Percentiles rank a stretch among this genome's conserved stretches.
phyloP scores from a whole-genome alignment of 2,329 filamentous ascomycete species.

The Stromatinia cepivora region DNA sequence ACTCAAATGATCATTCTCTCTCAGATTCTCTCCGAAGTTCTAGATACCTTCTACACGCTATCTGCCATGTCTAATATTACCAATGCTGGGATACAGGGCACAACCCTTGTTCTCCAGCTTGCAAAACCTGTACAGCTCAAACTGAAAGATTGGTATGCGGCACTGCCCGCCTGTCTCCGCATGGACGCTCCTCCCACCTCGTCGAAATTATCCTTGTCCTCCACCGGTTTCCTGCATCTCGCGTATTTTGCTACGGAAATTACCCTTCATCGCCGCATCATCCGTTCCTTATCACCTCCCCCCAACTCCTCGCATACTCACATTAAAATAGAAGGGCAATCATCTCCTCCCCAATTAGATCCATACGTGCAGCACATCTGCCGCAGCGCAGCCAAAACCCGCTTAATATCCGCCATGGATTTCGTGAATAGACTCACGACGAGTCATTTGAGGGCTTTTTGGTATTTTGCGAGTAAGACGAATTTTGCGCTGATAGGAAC shows the following conservation, averaged over 20 bases:
- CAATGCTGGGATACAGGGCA: conserved; percentile 67
- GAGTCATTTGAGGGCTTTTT: conserved; percentile 84
- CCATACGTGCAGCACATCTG: conserved; percentile 89
- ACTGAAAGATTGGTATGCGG: conserved; percentile 78
- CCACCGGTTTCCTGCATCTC: conserved; percentile 78
- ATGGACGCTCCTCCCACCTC: conserved; percentile 61
- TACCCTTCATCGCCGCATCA: conserved; percentile 85
- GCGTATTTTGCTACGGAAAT: conserved; percentile 95
- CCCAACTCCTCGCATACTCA: conserved; percentile 47
- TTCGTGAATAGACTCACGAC: conserved; percentile 92
- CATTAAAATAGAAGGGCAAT: conserved; percentile 40
- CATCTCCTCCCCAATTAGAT: conserved; percentile 53
- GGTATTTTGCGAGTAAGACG: conserved; percentile 84
- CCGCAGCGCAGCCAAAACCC: conserved; percentile 88
- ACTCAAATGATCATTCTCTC: conserved; percentile 74
- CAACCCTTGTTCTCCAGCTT: conserved; percentile 69
- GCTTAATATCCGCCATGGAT: conserved; percentile 94
- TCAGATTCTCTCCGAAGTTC: conserved; percentile 74
- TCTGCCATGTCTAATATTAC: conserved; percentile 70
- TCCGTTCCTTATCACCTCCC: conserved; percentile 67
- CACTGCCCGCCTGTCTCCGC: conserved; percentile 58
- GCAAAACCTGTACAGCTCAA: conserved; percentile 82
- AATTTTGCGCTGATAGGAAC: conserved; percentile 96
- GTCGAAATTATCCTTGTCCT: conserved; percentile 51
- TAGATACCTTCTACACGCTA: conserved; percentile 80